These are phyloP conservation scores for Noccaea caerulescens DNA, from an alignment of 345 rosid genomes.

Conservation along the genomic window DNA sequence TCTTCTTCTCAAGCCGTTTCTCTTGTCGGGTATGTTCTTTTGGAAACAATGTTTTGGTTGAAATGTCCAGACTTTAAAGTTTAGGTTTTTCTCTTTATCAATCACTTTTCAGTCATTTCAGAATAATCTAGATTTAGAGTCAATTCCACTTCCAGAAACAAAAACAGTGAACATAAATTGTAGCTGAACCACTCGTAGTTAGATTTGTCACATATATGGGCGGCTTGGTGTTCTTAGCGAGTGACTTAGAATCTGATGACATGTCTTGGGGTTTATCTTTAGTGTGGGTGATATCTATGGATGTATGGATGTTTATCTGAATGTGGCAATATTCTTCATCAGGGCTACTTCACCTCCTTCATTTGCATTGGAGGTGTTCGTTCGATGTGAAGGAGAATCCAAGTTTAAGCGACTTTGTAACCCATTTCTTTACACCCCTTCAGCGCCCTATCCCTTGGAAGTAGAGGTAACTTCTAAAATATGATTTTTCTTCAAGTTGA, in stretches of 20 bases:
- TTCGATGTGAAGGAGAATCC: constrained; percentile 88
- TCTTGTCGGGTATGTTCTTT: constrained; percentile 72
- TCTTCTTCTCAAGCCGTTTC: constrained; percentile 81
- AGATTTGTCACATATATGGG: background rate
- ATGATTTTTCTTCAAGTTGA: constrained; percentile 13
- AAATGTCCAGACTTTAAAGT: constrained; percentile 13
- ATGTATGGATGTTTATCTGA: constrained; percentile 24
- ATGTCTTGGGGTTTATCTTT: constrained; percentile 14
- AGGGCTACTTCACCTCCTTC: constrained; percentile 99
- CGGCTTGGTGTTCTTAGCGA: constrained; percentile 15
- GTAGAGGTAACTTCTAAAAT: constrained; percentile 67
- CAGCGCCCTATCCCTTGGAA: constrained; percentile 94
- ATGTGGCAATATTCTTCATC: constrained; percentile 35
- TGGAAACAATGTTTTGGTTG: background rate
- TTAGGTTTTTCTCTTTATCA: background rate
- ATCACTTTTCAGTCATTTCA: constrained; percentile 1
- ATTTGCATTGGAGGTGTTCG: constrained; percentile 98
- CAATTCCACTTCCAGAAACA: background rate
- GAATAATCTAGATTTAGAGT: background rate
- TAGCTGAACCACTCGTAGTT: constrained; percentile 22
- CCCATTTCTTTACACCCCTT: constrained; percentile 92
- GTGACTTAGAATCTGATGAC: constrained; percentile 8
- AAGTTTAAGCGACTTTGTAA: constrained; percentile 97
- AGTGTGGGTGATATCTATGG: constrained; percentile 20
- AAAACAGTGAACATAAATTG: background rate